These are phyloP conservation scores for Apiospora sp. DNA, from an alignment of 2,329 filamentous ascomycete species.

Conservation along the genomic window DNA sequence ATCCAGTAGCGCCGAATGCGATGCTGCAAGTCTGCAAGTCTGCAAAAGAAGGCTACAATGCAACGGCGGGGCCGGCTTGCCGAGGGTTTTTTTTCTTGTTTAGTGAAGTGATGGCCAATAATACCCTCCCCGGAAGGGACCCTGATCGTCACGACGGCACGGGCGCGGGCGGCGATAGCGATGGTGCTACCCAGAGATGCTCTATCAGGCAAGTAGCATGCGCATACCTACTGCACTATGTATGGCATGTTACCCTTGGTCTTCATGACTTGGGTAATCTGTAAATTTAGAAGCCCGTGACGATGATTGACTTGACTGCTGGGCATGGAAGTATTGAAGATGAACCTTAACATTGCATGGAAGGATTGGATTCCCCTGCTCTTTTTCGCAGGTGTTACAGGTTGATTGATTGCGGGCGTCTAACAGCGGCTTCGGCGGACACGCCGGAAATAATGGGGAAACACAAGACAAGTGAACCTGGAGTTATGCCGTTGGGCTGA, in stretches of 20 bases:
- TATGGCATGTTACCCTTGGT: background rate
- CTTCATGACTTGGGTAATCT: background rate
- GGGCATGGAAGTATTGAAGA: background rate
- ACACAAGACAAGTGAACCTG: background rate
- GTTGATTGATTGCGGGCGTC: background rate
- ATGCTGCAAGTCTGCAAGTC: background rate
- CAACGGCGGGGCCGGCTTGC: slow-evolving; percentile 15
- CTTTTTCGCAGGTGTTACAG: background rate
- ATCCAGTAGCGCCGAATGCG: slow-evolving; percentile 16
- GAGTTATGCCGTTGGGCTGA: slow-evolving; percentile 10
- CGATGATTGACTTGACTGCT: background rate
- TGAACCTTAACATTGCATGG: background rate
- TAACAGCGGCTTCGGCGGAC: background rate
- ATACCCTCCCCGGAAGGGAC: background rate
- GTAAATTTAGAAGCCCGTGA: background rate
- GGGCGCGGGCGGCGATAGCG: background rate
- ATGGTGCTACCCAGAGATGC: background rate
- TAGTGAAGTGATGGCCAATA: background rate
- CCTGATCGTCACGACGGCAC: background rate
- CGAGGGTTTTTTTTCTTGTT: background rate
- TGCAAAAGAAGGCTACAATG: background rate
- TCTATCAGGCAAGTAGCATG: background rate
- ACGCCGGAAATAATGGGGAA: slow-evolving; percentile 2
- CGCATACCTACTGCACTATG: background rate
- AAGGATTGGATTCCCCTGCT: background rate